Evolutionary conservation across 768 basidiomycete species (phyloP), one percentile per base, ranked within the genome.

Genomic region (Leccinum uliginosum): DNA sequence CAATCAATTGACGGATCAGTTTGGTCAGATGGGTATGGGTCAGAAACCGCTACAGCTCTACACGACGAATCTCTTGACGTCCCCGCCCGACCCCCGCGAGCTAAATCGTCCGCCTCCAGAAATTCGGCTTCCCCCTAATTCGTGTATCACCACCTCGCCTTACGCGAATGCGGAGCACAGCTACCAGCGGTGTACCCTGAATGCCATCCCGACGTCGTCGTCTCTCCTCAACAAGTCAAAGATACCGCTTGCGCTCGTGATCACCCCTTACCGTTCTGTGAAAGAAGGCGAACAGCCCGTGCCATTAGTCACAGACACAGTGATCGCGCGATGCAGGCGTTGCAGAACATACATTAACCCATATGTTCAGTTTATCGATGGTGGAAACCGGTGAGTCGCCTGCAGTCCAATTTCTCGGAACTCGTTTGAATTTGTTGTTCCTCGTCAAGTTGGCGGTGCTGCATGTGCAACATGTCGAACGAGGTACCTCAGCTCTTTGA

Each of bases 401-500:
- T 30, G 4, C 40, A 40, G 6, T n/a, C 34, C 50, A 15, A 1
- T 23, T 32, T 9, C 32, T 45, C 6, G 4, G 3, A 11, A 6
- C 34, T 32, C 52, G 32, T 50, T 55, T 55, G 59, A 32, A 65
- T 56, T n/a, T 30, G 3, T 43, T 1, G 2, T 29, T 4, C 35
- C 10, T 47, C 24, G 14, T 55, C 21, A 54, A 89, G 90, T 60
- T 99, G 97, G 97, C 90, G 97, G 70, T 99, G 97, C 73, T 96
- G 93, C 74, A 93, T 99, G 93, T 99, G 97, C 73, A 91, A 89
- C 66, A 86, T 98, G 82, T 90, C 92, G 43, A 99, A 98, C 71
- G 97, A 98, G 73, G 95, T 98, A 1, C 97, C 97, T 23, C 95
- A 98, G 65, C 78, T 97, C 51, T 98, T 98, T 69, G 97, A 99